Base-by-base conservation (phyloP, 768 basidiomycete genomes). In the Suillus bovinus region DNA sequence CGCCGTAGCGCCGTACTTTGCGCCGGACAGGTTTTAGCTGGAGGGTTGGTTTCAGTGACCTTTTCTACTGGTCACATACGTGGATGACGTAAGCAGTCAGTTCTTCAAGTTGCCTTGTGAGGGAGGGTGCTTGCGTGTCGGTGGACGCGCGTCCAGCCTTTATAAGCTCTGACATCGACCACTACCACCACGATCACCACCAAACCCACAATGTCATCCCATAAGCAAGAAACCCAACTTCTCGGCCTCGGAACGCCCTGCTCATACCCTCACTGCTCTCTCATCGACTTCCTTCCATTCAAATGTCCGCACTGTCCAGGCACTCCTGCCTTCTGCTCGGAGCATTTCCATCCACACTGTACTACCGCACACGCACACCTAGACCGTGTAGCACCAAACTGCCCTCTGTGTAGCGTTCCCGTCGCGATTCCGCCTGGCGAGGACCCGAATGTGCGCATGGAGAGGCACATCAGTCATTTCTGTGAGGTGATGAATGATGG, bases 231-330 rank as follows among this genome's bases (percentile, higher is more conserved):
- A 60, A 66, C 76, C n/a, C 81, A 87, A 22, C 77, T 94, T 11
- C 82, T 94, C 62, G 74, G 78, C 44, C 73, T 94, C 66, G 90
- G 91, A 8, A 81, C 84, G 61, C 88, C 91, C 68, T 94, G 93
- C 75, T 85, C 88, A 16, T 80, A 84, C 57, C 71, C 82, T 0
- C 75, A 83, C 1, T 94, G 93, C 75, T 74, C 80, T 33, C 82
- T 90, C 64, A 82, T 93, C 70, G 93, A 94, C 78, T 94, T 93
- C 67, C 79, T 94, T 13, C 92, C 93, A 0, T 90, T 94, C 81
- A 90, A 88, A 75, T 95, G 93, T 72, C 87, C 90, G 56, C 90
- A 93, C 68, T 95, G 93, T 72, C 54, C 54, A 24, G 54, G 22
- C 22, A 70, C 80, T 16, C 73, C 80, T 17, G 79, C 81, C 0